Evolutionary conservation across 345 rosid species (phyloP).

Genomic region (Crucihimalaya himalaica): DNA sequence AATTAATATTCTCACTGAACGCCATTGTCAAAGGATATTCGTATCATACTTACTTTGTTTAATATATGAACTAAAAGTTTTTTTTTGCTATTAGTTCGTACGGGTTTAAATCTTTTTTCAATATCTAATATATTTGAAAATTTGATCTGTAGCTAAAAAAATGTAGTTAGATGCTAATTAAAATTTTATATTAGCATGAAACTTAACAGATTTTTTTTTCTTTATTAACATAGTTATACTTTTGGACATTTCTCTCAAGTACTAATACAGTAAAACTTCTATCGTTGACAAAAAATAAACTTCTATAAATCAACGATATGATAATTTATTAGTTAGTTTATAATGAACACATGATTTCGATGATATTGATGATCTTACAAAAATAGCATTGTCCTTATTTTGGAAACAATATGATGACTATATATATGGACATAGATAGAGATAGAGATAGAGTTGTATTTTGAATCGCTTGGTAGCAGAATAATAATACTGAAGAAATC

Average conservation of each 20-base stretch:
- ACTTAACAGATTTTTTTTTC: too few species aligned
- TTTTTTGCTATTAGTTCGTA: neutral
- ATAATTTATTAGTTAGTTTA: too few species aligned
- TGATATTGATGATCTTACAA: neutral
- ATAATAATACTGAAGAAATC: neutral
- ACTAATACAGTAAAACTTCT: too few species aligned
- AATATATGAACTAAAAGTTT: neutral
- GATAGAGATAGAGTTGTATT: neutral
- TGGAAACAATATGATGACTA: neutral
- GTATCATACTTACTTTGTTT: constrained; percentile 12
- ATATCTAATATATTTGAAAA: neutral
- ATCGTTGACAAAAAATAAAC: too few species aligned
- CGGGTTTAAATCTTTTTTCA: neutral
- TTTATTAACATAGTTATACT: neutral
- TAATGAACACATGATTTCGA: neutral
- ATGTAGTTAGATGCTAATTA: too few species aligned
- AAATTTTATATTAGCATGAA: neutral
- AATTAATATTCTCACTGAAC: neutral
- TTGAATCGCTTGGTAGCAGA: neutral
- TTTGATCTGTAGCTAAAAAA: neutral
- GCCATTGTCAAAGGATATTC: constrained; percentile 25
- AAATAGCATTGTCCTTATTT: neutral
- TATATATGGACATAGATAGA: neutral
- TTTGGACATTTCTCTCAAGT: neutral
- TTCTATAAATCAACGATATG: neutral